Conservation (phyloP, 2,329 filamentous ascomycete genomes). For the Metarhizium guizhouense region DNA sequence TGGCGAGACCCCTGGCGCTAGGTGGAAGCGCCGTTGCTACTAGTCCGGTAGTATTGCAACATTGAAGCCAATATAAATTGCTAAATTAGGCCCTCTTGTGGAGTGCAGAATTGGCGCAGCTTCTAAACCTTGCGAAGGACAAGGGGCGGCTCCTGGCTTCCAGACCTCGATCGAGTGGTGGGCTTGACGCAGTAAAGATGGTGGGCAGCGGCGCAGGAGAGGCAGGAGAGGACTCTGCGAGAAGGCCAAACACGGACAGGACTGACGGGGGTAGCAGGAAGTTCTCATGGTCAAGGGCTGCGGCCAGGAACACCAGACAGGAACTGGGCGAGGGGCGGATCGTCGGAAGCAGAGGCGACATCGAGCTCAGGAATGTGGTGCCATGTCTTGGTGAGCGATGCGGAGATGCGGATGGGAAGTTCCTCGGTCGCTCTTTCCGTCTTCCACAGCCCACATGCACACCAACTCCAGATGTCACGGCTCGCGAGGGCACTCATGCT, state of each 20-base stretch:
- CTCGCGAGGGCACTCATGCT: too few species aligned
- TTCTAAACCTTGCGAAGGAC: background rate
- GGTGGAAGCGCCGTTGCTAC: background rate
- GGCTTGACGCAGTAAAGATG: background rate
- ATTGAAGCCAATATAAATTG: background rate
- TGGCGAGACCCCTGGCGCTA: background rate
- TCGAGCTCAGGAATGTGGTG: too few species aligned
- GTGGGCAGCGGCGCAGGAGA: too few species aligned
- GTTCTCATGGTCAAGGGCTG: too few species aligned
- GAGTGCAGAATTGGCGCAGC: slow-evolving; percentile 1
- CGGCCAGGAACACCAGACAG: too few species aligned
- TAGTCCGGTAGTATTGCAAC: background rate
- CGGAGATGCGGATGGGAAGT: background rate
- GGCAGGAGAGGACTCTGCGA: too few species aligned
- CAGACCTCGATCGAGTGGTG: background rate
- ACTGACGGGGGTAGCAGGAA: background rate
- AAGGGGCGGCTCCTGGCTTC: background rate
- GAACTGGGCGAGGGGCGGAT: too few species aligned
- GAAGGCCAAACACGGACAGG: background rate
- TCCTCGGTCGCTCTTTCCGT: too few species aligned
- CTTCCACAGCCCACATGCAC: too few species aligned
- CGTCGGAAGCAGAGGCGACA: too few species aligned
- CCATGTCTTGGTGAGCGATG: too few species aligned
- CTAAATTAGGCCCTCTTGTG: slow-evolving; percentile 1
- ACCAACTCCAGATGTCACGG: too few species aligned